Percentiles rank a stretch among this genome's conserved stretches.
These are phyloP conservation scores for Podospora comata DNA, from an alignment of 495 filamentous ascomycete species.

Conservation along the genomic window DNA sequence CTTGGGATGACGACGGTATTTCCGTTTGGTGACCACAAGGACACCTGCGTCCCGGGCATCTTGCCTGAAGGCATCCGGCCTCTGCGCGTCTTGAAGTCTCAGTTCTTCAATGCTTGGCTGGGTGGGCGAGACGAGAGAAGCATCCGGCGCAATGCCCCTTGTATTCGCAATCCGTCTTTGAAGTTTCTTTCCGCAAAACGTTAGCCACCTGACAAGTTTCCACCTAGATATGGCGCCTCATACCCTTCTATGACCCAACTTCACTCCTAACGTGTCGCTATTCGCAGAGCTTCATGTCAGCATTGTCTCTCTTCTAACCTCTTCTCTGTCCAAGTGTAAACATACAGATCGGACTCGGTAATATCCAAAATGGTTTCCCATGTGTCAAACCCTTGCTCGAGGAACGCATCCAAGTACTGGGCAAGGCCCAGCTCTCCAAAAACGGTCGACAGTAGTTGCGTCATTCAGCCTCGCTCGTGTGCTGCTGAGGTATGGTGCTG, in stretches of 20 bases:
- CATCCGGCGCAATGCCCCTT: constrained; percentile 53
- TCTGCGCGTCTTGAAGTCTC: constrained; percentile 31
- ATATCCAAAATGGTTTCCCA: constrained; percentile 80
- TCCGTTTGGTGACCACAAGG: constrained; percentile 54
- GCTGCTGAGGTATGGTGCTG: neutral
- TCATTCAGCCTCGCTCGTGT: constrained; percentile 29
- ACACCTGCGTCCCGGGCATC: constrained; percentile 35
- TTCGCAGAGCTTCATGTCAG: constrained; percentile 16
- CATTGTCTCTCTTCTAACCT: neutral
- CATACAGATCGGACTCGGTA: constrained; percentile 75
- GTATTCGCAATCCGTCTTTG: constrained; percentile 54
- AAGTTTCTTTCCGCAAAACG: constrained; percentile 40
- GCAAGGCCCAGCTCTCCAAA: constrained; percentile 69
- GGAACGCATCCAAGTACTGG: constrained; percentile 66
- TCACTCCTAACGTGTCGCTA: constrained; percentile 66
- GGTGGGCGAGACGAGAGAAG: constrained; percentile 40
- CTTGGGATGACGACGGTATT: constrained; percentile 78
- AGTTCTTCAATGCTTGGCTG: constrained; percentile 40
- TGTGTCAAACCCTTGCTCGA: constrained; percentile 74
- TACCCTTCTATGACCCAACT: constrained; percentile 75
- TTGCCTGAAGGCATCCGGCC: constrained; percentile 30
- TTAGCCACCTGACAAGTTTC: neutral
- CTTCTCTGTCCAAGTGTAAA: neutral
- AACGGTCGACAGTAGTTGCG: constrained; percentile 49
- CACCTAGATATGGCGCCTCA: constrained; percentile 21